phyloP scores from a whole-genome alignment of 179 eudicot species.

The Carnegiea gigantea region DNA sequence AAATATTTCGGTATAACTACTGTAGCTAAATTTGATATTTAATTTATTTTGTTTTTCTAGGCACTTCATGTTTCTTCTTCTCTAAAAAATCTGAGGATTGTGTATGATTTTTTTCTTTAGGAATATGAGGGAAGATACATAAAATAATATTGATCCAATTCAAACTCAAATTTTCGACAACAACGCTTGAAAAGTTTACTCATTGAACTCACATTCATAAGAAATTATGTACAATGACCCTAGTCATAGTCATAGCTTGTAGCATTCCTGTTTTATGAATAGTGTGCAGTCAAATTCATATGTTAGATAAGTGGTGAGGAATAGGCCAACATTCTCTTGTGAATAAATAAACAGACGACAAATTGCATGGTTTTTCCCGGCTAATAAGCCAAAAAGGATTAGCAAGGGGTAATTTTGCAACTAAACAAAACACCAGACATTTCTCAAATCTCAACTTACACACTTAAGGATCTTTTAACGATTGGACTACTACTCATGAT shows the following conservation, averaged over 20 bases:
- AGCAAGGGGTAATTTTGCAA: background rate
- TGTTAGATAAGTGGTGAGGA: conserved; percentile 22
- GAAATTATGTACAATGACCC: background rate
- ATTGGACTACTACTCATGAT: conserved; percentile 8
- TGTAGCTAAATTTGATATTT: no score
- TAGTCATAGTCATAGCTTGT: background rate
- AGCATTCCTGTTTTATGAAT: background rate
- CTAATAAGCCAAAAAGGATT: conserved; percentile 21
- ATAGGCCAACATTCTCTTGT: conserved; percentile 19
- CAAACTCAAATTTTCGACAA: no score
- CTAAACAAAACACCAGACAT: background rate
- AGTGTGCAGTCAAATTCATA: conserved; percentile 12
- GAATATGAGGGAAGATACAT: no score
- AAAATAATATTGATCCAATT: no score
- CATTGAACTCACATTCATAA: no score
- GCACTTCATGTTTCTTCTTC: no score
- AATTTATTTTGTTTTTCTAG: no score
- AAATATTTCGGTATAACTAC: no score
- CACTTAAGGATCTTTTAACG: conserved; percentile 7
- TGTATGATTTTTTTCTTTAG: no score
- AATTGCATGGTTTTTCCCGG: conserved; percentile 20
- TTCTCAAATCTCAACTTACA: conserved; percentile 28
- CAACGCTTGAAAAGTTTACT: no score
- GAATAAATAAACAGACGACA: conserved; percentile 24
- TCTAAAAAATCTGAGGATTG: no score